phyloP scores from a whole-genome alignment of 495 filamentous ascomycete species.

The Evernia prunastri region DNA sequence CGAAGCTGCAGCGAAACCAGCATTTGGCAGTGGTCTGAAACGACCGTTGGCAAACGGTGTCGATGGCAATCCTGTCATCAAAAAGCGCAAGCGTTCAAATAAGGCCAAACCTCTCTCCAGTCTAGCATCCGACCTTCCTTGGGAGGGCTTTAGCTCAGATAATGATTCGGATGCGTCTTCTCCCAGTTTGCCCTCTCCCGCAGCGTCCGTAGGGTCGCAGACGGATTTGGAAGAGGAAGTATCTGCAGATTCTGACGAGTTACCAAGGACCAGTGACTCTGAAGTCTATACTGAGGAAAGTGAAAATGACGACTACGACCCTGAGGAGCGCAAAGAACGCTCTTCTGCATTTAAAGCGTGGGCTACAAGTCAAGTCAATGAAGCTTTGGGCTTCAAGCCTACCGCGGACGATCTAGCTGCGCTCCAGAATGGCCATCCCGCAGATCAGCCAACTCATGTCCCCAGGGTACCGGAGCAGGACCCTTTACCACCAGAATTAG shows the following conservation, averaged over 20 bases:
- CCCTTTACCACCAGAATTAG: slow-evolving; percentile 66
- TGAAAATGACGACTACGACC: slow-evolving; percentile 29
- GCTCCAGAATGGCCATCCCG: slow-evolving; percentile 37
- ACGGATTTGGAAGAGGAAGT: slow-evolving; percentile 16
- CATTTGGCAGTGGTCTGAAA: slow-evolving; percentile 75
- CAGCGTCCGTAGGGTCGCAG: slow-evolving; percentile 6
- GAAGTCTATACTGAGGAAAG: slow-evolving; percentile 17
- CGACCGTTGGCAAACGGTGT: slow-evolving; percentile 73
- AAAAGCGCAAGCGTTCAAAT: slow-evolving; percentile 45
- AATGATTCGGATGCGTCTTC: slow-evolving; percentile 28
- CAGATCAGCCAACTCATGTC: slow-evolving; percentile 8
- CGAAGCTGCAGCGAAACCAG: slow-evolving; percentile 9
- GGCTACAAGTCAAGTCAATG: slow-evolving; percentile 80
- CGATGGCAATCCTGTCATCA: slow-evolving; percentile 71
- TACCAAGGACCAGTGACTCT: slow-evolving; percentile 6
- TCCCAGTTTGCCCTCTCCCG: slow-evolving; percentile 2
- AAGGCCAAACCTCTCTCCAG: slow-evolving; percentile 33
- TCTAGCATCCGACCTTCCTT: slow-evolving; percentile 43
- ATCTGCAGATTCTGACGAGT: slow-evolving; percentile 14
- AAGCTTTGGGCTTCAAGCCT: slow-evolving; percentile 58
- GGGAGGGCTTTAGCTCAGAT: slow-evolving; percentile 56
- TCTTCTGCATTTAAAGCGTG: slow-evolving; percentile 86
- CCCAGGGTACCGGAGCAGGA: slow-evolving; percentile 63
- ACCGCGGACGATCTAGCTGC: slow-evolving; percentile 30
- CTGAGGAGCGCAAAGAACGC: slow-evolving; percentile 37